Conservation (phyloP, 208 protist genomes). For the Herpetomonas samuelpessoai region DNA sequence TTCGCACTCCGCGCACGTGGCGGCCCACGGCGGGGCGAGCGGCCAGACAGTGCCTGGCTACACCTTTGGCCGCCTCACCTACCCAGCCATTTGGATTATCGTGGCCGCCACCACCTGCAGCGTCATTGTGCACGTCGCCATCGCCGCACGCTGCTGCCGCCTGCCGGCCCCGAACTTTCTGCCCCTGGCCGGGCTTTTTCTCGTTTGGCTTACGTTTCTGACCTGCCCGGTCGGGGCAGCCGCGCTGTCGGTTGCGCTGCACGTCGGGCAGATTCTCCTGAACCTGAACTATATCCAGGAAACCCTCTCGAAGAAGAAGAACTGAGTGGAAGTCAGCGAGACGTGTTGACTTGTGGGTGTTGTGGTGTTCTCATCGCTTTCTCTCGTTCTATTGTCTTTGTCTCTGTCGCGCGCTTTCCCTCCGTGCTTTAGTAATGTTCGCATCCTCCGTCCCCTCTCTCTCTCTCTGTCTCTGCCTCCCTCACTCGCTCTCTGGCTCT, state of each 20-base stretch:
- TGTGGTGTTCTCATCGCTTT: too few relatives aligned
- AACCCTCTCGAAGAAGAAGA: neutral
- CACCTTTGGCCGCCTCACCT: conserved; percentile 66
- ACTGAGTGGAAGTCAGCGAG: conserved; percentile 9
- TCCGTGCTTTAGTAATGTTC: too few relatives aligned
- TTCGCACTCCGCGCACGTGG: conserved; percentile 37
- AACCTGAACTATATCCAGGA: conserved; percentile 50
- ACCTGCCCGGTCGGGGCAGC: conserved; percentile 44
- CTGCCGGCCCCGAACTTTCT: conserved; percentile 29
- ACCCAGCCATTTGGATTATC: conserved; percentile 81
- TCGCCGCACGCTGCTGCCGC: conserved; percentile 64
- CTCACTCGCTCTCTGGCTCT: too few relatives aligned
- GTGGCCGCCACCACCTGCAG: conserved; percentile 65
- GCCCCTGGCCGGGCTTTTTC: conserved; percentile 57
- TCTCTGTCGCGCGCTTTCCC: too few relatives aligned
- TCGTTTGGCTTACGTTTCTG: conserved; percentile 62
- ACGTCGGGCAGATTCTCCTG: conserved; percentile 57
- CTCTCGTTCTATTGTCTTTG: too few relatives aligned
- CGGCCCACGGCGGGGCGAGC: conserved; percentile 14
- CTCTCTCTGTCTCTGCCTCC: too few relatives aligned
- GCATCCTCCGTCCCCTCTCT: too few relatives aligned
- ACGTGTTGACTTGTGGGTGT: neutral
- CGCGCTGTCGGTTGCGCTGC: conserved; percentile 40
- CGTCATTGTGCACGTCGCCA: conserved; percentile 78
- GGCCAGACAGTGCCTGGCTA: conserved; percentile 40